Conservation (phyloP, 78 protist species). For the Guillardia theta region DNA sequence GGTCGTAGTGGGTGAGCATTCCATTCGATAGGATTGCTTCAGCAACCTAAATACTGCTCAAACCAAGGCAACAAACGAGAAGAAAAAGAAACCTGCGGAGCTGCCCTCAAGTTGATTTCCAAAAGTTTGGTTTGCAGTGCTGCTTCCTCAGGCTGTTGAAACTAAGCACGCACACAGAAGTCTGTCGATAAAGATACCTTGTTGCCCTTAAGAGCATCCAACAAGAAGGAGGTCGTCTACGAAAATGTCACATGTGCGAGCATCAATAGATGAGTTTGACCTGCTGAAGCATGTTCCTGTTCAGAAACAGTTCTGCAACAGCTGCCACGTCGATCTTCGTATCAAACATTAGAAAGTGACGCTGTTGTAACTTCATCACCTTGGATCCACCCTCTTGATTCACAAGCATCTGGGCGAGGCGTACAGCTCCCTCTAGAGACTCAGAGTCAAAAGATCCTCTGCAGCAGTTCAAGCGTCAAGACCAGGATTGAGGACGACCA, state of each 20-base stretch:
- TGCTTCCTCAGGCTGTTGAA: slow-evolving; percentile 83
- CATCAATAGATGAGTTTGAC: background rate
- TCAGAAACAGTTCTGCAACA: background rate
- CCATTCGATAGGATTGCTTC: slow-evolving; percentile 6
- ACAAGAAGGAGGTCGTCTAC: slow-evolving; percentile 65
- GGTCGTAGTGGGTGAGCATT: slow-evolving; percentile 93
- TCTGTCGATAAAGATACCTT: too few species aligned
- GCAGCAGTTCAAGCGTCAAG: too few species aligned
- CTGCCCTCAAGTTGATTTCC: slow-evolving; percentile 88
- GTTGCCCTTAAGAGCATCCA: slow-evolving; percentile 90
- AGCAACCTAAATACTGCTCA: background rate
- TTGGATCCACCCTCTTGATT: background rate
- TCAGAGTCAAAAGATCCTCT: too few species aligned
- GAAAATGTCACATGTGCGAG: background rate
- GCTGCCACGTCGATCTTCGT: background rate
- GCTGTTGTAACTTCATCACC: background rate
- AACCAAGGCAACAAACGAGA: too few species aligned
- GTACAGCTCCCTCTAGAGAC: background rate
- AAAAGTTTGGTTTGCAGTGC: slow-evolving; percentile 95
- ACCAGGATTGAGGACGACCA: background rate
- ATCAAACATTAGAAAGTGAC: background rate
- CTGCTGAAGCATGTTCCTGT: slow-evolving; percentile 79
- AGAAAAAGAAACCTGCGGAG: slow-evolving; percentile 74
- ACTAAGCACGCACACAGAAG: too few species aligned
- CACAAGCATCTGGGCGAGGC: slow-evolving; percentile 6